phyloP scores from a whole-genome alignment of 768 basidiomycete genomes.

The Phylloporus sp. region DNA sequence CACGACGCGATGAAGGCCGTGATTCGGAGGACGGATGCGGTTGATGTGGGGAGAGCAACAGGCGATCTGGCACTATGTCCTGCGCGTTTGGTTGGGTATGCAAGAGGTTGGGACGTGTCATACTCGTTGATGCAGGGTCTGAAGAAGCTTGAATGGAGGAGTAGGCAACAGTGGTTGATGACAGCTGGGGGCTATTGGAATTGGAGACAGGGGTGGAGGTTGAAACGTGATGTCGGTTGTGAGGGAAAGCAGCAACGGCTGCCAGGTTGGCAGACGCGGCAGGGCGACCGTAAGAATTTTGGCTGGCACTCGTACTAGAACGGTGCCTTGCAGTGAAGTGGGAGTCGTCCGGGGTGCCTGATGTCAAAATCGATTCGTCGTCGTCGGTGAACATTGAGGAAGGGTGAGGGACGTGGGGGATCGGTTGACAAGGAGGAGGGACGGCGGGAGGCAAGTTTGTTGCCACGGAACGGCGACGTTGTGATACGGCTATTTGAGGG shows the following conservation, averaged over 20 bases:
- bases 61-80: constrained; percentile 41
- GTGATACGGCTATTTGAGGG: constrained; percentile 24
- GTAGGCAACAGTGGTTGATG: constrained; percentile 22
- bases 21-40: constrained; percentile 43
- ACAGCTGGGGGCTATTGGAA: constrained; percentile 26
- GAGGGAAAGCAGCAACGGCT: constrained; percentile 59
- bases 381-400: constrained; percentile 15
- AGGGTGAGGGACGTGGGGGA: constrained; percentile 56
- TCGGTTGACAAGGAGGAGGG: constrained; percentile 71
- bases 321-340: constrained; percentile 30
- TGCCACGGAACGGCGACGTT: constrained; percentile 67
- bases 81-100: constrained; percentile 26
- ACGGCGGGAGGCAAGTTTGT: constrained; percentile 58
- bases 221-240: constrained; percentile 39
- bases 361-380: constrained; percentile 18
- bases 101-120: constrained; percentile 32
- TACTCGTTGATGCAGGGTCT: constrained; percentile 54
- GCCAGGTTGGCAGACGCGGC: constrained; percentile 46
- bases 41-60: constrained; percentile 40
- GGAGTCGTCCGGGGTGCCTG: constrained; percentile 26
- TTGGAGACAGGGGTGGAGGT: constrained; percentile 21
- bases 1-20: constrained; percentile 72
- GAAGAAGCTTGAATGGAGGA: constrained; percentile 45
- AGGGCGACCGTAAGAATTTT: constrained; percentile 30
- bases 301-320: constrained; percentile 35